Percentiles rank a stretch among this genome's conserved stretches.
Conservation (phyloP, 805 yeast genomes). For the Zygosaccharomyces rouxii region DNA sequence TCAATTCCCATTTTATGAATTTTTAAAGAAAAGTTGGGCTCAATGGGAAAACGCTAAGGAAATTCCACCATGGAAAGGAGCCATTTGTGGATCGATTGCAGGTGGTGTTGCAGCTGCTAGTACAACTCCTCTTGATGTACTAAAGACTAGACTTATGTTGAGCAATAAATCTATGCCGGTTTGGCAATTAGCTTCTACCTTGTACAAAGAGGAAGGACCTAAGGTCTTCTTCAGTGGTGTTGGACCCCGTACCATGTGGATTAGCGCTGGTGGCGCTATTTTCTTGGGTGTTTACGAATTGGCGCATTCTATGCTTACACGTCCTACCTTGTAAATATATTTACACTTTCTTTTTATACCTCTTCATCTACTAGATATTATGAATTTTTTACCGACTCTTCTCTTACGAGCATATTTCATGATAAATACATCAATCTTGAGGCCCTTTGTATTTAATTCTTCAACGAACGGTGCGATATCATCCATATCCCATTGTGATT, state of each 20-base stretch:
- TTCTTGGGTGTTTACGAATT: constrained; percentile 91
- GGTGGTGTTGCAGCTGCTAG: constrained; percentile 79
- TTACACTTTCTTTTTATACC: neutral
- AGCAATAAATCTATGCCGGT: constrained; percentile 46
- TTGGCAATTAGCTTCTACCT: constrained; percentile 43
- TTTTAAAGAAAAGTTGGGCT: constrained; percentile 60
- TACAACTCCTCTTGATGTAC: constrained; percentile 76
- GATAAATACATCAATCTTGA: constrained; percentile 54
- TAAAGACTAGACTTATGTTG: constrained; percentile 84
- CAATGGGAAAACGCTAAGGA: constrained; percentile 37
- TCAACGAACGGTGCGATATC: constrained; percentile 62
- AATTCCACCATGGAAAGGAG: constrained; percentile 68
- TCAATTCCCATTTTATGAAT: constrained; percentile 92
- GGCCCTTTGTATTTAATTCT: constrained; percentile 49
- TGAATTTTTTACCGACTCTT: constrained; percentile 40
- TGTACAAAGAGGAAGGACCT: constrained; percentile 70
- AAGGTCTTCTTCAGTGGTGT: constrained; percentile 74
- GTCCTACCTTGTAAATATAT: constrained; percentile 14
- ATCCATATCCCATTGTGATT: constrained; percentile 54
- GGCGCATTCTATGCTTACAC: constrained; percentile 40
- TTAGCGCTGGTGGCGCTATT: constrained; percentile 96
- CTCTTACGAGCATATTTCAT: constrained; percentile 59
- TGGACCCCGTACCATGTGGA: constrained; percentile 97
- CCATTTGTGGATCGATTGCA: constrained; percentile 76
- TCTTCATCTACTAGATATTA: constrained; percentile 33